Base-by-base conservation (phyloP, 2,329 filamentous ascomycete genomes). In the Alternaria solani region DNA sequence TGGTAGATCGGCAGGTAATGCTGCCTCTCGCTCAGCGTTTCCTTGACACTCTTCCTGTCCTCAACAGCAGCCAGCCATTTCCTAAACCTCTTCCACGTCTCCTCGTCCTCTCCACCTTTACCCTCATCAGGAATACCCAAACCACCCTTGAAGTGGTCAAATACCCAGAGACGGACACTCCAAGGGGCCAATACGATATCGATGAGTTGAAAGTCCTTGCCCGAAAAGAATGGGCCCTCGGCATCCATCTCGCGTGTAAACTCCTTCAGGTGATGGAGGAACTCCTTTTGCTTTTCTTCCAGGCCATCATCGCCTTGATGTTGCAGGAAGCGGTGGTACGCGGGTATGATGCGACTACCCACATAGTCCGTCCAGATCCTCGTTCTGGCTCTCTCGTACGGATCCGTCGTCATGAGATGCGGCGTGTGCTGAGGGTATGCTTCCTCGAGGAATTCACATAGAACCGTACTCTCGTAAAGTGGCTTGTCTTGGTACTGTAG, bases 401-500 rank as follows among this genome's bases (percentile, higher is more conserved):
- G 80, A 56, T 88, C 86, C 0, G 76, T 70, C 0, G 91, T 88
- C 9, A 91, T 78, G 4, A 94, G 75, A 1, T 78, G 74, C 2
- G 81, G 82, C 55, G 55, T 81, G 76, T 71, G 83, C 4, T 81
- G 81, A 0, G 84, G 80, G 62, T 87, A 93, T 0, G 87, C 87
- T 63, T 94, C 91, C 64, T 94, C 88, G 1, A 94, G 82, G 66
- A 91, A 94, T 74, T 93, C 90, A 77, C 88, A 89, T 38, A 94
- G 84, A 47, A 94, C 86, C 7, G 82, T 86, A 70, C 88, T 91
- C 75, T 94, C 91, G 68, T 91, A 93, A 7, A 94, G 81, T 0
- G 89, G 87, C 72, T 87, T 88, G 64, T 74, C 73, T 39, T 79
- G 66, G 69, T 82, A 80, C 57, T 82, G 84, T 1, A 94, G 82